Conservation (phyloP, 2,329 filamentous ascomycete genomes). For the Trichophyton verrucosum region DNA sequence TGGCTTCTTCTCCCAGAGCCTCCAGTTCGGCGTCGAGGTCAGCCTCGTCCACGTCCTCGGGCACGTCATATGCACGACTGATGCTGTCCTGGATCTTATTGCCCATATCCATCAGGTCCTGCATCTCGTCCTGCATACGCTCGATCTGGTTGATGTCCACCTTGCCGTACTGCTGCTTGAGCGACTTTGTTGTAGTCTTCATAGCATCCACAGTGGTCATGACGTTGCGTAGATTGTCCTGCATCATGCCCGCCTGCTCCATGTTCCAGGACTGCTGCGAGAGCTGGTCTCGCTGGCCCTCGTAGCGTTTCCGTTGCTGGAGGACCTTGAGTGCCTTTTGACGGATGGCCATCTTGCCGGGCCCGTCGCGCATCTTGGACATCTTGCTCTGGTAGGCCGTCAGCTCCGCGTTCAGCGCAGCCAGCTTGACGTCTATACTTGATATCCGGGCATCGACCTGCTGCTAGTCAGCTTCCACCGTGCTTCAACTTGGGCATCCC, state of each 20-base stretch:
- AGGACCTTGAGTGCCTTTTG: slow-evolving; percentile 90
- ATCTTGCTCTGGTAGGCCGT: slow-evolving; percentile 78
- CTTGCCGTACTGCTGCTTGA: slow-evolving; percentile 91
- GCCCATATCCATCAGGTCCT: slow-evolving; percentile 89
- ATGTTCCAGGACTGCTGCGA: slow-evolving; percentile 97
- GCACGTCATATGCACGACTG: slow-evolving; percentile 79
- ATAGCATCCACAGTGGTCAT: slow-evolving; percentile 98
- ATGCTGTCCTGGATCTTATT: slow-evolving; percentile 98
- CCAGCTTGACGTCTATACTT: slow-evolving; percentile 86
- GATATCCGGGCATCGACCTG: slow-evolving; percentile 70
- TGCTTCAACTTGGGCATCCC: neutral
- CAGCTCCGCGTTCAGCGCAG: slow-evolving; percentile 82
- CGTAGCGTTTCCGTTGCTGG: slow-evolving; percentile 87
- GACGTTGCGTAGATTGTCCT: slow-evolving; percentile 95
- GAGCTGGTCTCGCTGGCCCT: slow-evolving; percentile 84
- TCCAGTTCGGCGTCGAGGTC: slow-evolving; percentile 95
- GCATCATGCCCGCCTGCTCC: slow-evolving; percentile 97
- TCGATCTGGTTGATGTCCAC: slow-evolving; percentile 97
- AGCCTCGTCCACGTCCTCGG: slow-evolving; percentile 92
- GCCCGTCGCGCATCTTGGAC: slow-evolving; percentile 85
- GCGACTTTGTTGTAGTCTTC: slow-evolving; percentile 88
- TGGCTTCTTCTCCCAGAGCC: slow-evolving; percentile 85
- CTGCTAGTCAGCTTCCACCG: neutral
- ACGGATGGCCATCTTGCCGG: slow-evolving; percentile 83
- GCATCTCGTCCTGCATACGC: slow-evolving; percentile 97